Base-by-base conservation (phyloP, 306 rosid species). In the Cicer chorassanicum region DNA sequence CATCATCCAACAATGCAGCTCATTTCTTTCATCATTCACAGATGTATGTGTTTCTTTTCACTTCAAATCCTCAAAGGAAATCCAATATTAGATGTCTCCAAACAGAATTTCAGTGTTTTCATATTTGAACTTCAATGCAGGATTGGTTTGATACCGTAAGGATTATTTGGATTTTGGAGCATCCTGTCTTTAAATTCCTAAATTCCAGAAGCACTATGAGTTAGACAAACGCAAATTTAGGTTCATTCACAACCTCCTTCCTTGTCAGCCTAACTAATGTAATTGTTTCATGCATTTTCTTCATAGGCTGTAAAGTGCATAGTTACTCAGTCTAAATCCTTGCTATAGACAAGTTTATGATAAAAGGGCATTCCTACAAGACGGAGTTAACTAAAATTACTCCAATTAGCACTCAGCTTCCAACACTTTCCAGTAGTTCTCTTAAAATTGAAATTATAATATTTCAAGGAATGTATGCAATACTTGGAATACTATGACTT, bases 1-100 rank as follows among this genome's bases (percentile, higher is more conserved):
- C 68, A 19, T 60, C 55, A 75, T 70, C 55, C 54, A 69, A 75
- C 44, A 69, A 44, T 62, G 61, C n/a, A 53, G 50, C 70, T 44
- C 48, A 46, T 19, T 51, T 73, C 65, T 63, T 21, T 46, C 34
- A 68, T 7, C 42, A n/a, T 82, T 53, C 15, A 56, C 60, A 15
- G 3, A 55, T 8, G 29, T 10, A 55, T 13, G 9, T 50, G 51
- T 69, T 64, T 68, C 67, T 11, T 11, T 39, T 43, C 72, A 2
- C 36, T 60, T 24, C 24, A 48, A 60, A 29, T 24, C 9, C 21
- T 46, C 21, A 59, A 29, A 75, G 14, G 45, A 81, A 43, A 63
- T 72, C 78, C 63, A 9, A 34, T n/a, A 68, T 44, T 2, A 44
- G 71, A 53, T 38, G 13, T 13, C 69, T 68, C 62, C 34, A 24